phyloP scores from a whole-genome alignment of 257 asterid species.

The Solanum ahanhuiri region DNA sequence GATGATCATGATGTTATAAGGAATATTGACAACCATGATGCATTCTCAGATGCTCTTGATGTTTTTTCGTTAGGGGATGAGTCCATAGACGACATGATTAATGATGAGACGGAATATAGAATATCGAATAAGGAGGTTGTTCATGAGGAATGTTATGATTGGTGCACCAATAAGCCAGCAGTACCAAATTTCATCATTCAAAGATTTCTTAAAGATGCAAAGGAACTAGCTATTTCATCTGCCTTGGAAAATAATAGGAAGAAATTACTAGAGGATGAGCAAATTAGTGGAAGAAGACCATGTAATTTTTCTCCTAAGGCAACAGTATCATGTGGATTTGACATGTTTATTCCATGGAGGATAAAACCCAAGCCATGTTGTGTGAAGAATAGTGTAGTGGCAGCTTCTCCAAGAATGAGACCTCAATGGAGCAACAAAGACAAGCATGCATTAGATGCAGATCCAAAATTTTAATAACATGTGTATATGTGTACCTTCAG shows the following conservation, averaged over 20 bases:
- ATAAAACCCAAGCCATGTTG: slow-evolving; percentile 49
- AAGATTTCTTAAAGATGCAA: slow-evolving; percentile 74
- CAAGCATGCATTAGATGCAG: background rate
- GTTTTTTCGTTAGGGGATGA: slow-evolving; percentile 51
- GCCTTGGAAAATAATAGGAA: slow-evolving; percentile 6
- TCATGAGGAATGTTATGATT: slow-evolving; percentile 1
- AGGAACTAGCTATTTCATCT: slow-evolving; percentile 62
- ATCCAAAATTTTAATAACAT: background rate
- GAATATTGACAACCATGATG: slow-evolving; percentile 6
- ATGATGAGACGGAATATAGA: slow-evolving; percentile 14
- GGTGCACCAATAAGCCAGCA: background rate
- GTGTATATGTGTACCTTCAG: background rate
- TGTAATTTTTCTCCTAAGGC: slow-evolving; percentile 1
- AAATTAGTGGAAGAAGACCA: slow-evolving; percentile 4
- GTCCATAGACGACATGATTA: slow-evolving; percentile 14
- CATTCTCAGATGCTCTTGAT: slow-evolving; percentile 41
- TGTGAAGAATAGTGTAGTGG: slow-evolving; percentile 36
- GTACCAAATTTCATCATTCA: slow-evolving; percentile 53
- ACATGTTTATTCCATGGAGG: slow-evolving; percentile 49
- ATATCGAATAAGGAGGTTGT: background rate
- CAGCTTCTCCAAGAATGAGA: slow-evolving; percentile 3
- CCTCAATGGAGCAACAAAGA: slow-evolving; percentile 5
- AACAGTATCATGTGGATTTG: slow-evolving; percentile 56
- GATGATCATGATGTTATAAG: background rate
- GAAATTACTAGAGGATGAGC: slow-evolving; percentile 5